Evolutionary conservation across 176 grass and related monocot genomes (phyloP), one percentile per base, ranked within the genome.

Genomic region (Coix lacrymajobi): DNA sequence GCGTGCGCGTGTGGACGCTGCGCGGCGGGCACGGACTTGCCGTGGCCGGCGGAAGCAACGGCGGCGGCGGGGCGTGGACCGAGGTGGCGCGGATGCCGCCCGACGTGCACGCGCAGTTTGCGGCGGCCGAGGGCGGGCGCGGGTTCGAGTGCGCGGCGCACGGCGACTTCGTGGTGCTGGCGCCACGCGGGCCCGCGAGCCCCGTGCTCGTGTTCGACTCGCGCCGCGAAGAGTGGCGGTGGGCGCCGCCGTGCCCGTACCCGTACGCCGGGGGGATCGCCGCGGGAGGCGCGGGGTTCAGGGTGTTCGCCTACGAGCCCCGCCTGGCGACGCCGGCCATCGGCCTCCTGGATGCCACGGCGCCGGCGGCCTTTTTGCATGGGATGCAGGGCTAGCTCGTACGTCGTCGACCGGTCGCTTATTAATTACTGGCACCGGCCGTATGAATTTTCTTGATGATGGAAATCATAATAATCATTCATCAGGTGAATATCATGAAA

Each of bases 321-420:
- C 89, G 92, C 22, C 91, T 98, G 17, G 93, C 96, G 40, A 95
- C 93, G 41, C 96, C 96, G 48, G 91, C 92, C 79, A 98, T 98
- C 30, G 92, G 92, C 32, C 95, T 98, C 28, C 89, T 94, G 2
- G 92, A 94, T 38, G 81, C 92, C 49, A 84, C 92, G 26, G 70
- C 84, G 10, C 85, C 84, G 66, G 65, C 89, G 28, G 67, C 81
- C 28, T 89, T 60, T 60, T 60, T 91, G 83, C 84, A 89, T 60
- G 89, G 86, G 20, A 84, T 91, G 66, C 81, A 75, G 70, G 86
- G 89, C 82, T 94, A 93, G 54, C 32, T 26, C 34, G 7, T 3
- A 9, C 52, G 17, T 49, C 39, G 56, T 60, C n/a, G n/a, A 60
- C 22, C 3, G 20, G 49, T 77, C 31, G 24, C 1, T 71, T 45